Conservation (phyloP, 495 filamentous ascomycete species). For the Tetracladium setigerum region DNA sequence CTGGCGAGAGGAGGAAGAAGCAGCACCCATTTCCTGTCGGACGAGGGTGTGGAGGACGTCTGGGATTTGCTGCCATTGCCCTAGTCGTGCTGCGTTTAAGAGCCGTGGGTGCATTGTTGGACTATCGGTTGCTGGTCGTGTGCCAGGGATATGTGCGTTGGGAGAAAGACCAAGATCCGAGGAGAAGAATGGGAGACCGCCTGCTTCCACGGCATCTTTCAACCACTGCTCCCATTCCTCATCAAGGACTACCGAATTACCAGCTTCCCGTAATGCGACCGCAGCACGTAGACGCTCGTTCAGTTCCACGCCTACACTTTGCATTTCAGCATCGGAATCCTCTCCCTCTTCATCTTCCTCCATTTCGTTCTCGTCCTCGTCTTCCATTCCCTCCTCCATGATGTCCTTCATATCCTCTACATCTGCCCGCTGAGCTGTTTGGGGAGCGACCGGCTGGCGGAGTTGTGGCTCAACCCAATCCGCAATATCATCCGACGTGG, state of each 20-base stretch:
- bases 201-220: conserved; percentile 66
- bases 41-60: conserved; percentile 39
- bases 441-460: conserved; percentile 26
- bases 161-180: conserved; percentile 18
- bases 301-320: conserved; percentile 64
- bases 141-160: conserved; percentile 22
- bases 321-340: conserved; percentile 59
- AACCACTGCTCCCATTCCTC: conserved; percentile 83
- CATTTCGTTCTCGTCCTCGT: conserved; percentile 29
- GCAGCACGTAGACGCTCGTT: conserved; percentile 67
- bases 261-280: conserved; percentile 54
- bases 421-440: conserved; percentile 23
- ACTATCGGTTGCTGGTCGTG: conserved; percentile 32
- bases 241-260: conserved; percentile 56
- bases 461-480: conserved; percentile 43
- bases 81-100: conserved; percentile 33
- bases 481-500: conserved; percentile 61
- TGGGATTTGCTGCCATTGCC: conserved; percentile 44
- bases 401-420: conserved; percentile 25
- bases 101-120: conserved; percentile 29
- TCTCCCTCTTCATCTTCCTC: conserved; percentile 40
- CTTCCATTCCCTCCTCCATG: conserved; percentile 24
- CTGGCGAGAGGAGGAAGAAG: too few relatives aligned
- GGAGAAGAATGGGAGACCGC: conserved; percentile 34
- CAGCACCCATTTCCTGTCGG: conserved; percentile 23